Conservation (phyloP, 768 basidiomycete genomes). For the Porpolomopsis calyptriformis region DNA sequence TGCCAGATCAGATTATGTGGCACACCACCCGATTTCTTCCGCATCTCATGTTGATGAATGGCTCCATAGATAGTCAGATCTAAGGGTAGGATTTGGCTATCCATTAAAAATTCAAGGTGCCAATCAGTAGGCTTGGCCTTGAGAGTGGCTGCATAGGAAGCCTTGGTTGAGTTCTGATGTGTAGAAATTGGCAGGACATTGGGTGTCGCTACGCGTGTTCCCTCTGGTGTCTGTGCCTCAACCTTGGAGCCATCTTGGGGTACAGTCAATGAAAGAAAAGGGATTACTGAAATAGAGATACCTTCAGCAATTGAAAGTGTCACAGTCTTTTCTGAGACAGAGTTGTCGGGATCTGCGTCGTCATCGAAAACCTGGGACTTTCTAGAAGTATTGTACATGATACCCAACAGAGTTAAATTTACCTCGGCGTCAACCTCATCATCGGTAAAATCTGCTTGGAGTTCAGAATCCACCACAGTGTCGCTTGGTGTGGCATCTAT, state of each 20-base stretch:
- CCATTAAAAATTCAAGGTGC: constrained; percentile 95
- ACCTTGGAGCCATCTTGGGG: constrained; percentile 77
- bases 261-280: constrained; percentile 8
- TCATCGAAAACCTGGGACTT: constrained; percentile 55
- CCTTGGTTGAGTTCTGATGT: constrained; percentile 25
- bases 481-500: constrained; percentile 43
- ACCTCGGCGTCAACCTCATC: constrained; percentile 80
- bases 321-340: constrained; percentile 72
- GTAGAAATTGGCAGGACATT: constrained; percentile 31
- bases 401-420: background rate
- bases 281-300: constrained; percentile 19
- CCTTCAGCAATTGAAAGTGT: constrained; percentile 76
- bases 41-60: constrained; percentile 81
- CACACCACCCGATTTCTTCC: constrained; percentile 56
- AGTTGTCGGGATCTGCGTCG: constrained; percentile 65
- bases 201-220: constrained; percentile 88
- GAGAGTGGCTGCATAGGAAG: constrained; percentile 89
- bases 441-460: constrained; percentile 70
- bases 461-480: constrained; percentile 50
- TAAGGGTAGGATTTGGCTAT: constrained; percentile 71
- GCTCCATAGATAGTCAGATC: constrained; percentile 95
- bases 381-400: background rate
- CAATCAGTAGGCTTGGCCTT: constrained; percentile 91
- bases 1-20: constrained; percentile 77
- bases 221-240: constrained; percentile 94